Conservation (phyloP, 164 flowering plant genomes). For the Aristolochia contorta region DNA sequence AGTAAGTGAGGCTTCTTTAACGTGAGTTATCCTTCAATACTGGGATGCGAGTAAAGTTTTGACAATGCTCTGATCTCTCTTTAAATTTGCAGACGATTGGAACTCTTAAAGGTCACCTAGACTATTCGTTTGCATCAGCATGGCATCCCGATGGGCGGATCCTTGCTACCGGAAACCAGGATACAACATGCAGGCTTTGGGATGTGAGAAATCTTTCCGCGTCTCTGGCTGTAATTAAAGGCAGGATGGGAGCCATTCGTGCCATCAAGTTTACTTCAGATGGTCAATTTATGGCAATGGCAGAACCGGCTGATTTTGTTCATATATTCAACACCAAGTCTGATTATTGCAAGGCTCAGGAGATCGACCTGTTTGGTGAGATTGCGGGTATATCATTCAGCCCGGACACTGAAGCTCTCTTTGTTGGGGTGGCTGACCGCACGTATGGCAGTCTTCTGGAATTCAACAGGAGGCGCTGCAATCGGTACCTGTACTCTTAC, state of each 20-base stretch:
- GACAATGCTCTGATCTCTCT: neutral
- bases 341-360: constrained; percentile 48
- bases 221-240: constrained; percentile 65
- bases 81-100: constrained; percentile 30
- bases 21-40: neutral
- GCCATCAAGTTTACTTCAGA: constrained; percentile 67
- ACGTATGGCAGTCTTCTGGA: constrained; percentile 84
- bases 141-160: constrained; percentile 88
- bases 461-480: constrained; percentile 42
- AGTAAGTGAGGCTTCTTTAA: constrained; percentile 16
- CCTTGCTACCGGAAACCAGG: constrained; percentile 91
- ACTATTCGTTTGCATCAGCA: constrained; percentile 86
- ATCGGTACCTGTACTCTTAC: constrained; percentile 36
- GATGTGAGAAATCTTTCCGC: constrained; percentile 68
- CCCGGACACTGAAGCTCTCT: constrained; percentile 79
- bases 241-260: constrained; percentile 87
- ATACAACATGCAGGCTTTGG: constrained; percentile 91
- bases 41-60: neutral
- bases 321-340: constrained; percentile 54
- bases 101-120: constrained; percentile 68
- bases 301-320: constrained; percentile 94
- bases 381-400: constrained; percentile 93
- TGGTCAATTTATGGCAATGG: constrained; percentile 84
- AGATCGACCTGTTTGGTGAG: constrained; percentile 88
- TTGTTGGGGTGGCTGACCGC: constrained; percentile 80